Base-by-base conservation (phyloP, 1,284 basidiomycete genomes). In the Ceratobasidium sp. region DNA sequence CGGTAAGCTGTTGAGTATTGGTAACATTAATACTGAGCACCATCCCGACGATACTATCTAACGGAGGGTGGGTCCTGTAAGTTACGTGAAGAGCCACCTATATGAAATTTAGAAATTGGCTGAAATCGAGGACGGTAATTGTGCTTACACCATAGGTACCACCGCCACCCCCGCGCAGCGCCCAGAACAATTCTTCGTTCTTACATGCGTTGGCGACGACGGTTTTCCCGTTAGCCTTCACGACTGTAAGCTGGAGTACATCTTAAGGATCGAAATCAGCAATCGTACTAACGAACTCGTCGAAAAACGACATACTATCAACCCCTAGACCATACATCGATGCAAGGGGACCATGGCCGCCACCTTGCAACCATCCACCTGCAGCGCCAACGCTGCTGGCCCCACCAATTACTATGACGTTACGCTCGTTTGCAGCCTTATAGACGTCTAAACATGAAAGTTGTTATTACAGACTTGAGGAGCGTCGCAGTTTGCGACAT, bases 141-240 rank as follows among this genome's bases (percentile, higher is more conserved):
- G n/a, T n/a, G n/a, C n/a, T 70, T 59, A 70, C 56, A 12, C 68
- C 68, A 40, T 42, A 70, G 1, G 68, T 70, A 5, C 64, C 42
- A 1, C 54, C 67, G 6, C 76, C 78, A 13, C 78, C 78, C 5
- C 78, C 78, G 38, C 73, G 73, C 52, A 78, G n/a, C n/a, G 78
- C 78, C 78, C 78, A 79, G 40, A 79, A 79, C 12, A 76, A 42
- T 2, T 78, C 77, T 61, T 64, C 56, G 46, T 78, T 67, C 23
- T 73, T 33, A 17, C 54, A 71, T 26, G 17, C 33, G 40, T 78
- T 78, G 7, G 69, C 69, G 15, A 48, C n/a, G 13, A 69, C 59
- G 12, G 66, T 4, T 4, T 73, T 23, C 44, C 77, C 77, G 33
- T 66, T 48, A 48, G 77, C 69, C 26, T 69, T 65, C 3, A 78